Evolutionary conservation across 352 stramenopile genomes (phyloP).

Genomic region (Phytophthora tubulina): DNA sequence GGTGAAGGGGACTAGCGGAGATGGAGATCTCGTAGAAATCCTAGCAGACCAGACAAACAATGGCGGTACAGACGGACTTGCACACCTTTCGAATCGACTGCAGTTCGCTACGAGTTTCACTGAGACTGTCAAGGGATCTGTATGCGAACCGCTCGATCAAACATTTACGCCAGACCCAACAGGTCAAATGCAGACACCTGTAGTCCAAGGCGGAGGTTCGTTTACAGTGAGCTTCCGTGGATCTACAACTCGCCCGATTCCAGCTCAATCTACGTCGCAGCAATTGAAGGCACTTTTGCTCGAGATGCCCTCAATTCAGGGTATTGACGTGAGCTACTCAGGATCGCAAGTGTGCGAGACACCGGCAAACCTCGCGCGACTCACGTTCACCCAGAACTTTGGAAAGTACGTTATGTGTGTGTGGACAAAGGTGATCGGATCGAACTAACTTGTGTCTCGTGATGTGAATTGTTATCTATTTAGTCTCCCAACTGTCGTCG

Average conservation of each 20-base stretch:
- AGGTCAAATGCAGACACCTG: constrained; percentile 53
- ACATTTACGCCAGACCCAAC: constrained; percentile 50
- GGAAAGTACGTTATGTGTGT: constrained; percentile 60
- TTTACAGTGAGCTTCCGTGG: constrained; percentile 76
- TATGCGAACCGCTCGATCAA: constrained; percentile 65
- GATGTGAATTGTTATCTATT: constrained; percentile 10
- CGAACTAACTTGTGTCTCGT: neutral
- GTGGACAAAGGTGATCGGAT: neutral
- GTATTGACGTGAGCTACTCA: constrained; percentile 61
- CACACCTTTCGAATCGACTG: constrained; percentile 71
- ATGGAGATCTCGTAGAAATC: constrained; percentile 66
- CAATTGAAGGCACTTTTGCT: constrained; percentile 51
- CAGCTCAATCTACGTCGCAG: constrained; percentile 46
- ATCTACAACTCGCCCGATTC: constrained; percentile 70
- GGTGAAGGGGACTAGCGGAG: constrained; percentile 48
- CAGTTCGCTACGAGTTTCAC: constrained; percentile 63
- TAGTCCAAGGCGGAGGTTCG: constrained; percentile 54
- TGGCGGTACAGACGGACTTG: constrained; percentile 53
- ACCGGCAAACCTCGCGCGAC: constrained; percentile 65
- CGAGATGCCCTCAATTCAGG: constrained; percentile 62
- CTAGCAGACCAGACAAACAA: constrained; percentile 73
- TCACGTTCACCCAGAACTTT: constrained; percentile 88
- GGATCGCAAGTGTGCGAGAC: constrained; percentile 71
- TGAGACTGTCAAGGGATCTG: constrained; percentile 57
- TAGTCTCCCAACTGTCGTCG: constrained; percentile 70